Evolutionary conservation across 2,329 filamentous ascomycete genomes (phyloP), one percentile per base, ranked within the genome.

Genomic region (Clonostachys rhizophaga): DNA sequence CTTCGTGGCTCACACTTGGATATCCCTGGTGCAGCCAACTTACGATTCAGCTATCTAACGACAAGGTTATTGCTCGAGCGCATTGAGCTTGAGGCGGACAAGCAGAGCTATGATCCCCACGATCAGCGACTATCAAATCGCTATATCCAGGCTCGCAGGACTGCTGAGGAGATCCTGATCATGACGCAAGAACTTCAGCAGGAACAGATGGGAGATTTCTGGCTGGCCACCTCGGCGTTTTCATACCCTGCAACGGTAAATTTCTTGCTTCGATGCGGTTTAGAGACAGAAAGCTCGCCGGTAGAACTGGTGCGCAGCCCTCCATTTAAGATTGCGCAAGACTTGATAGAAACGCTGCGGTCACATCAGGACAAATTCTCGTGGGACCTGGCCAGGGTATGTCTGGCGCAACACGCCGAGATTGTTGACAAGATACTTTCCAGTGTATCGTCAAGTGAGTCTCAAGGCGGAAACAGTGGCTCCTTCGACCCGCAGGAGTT

Each of bases 351-450:
- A 4, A 57, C 65, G 2, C 58, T 79, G 13, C 63, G 61, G 12
- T 50, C 52, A 0, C 71, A 76, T 41, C 66, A 65, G 3, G 59
- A 69, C 16, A 55, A 61, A 6, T 60, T 58, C 40, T 60, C 54
- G 0, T 79, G 76, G 76, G 75, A 79, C 49, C 57, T 79, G 2
- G 75, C 66, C 0, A 74, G 78, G 43, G 64, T 74, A 5, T 78
- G 75, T 49, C 56, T 79, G 2, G 63, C 66, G 0, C 71, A 76
- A 43, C 71, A 76, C 50, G 58, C 63, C 6, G 72, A 76, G 11
- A 55, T 76, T 12, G 61, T 78, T 0, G 70, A 77, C 33, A 76
- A 69, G 52, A 56, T 74, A 4, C 50, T 66, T 10, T 55, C 58
- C 6, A 59, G 63, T 37, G 55, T 52, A 5, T 54, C 55, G 12